Percentiles rank a stretch among this genome's conserved stretches.
Conservation (phyloP, 139 green algal genomes). For the Bryopsis sp. region DNA sequence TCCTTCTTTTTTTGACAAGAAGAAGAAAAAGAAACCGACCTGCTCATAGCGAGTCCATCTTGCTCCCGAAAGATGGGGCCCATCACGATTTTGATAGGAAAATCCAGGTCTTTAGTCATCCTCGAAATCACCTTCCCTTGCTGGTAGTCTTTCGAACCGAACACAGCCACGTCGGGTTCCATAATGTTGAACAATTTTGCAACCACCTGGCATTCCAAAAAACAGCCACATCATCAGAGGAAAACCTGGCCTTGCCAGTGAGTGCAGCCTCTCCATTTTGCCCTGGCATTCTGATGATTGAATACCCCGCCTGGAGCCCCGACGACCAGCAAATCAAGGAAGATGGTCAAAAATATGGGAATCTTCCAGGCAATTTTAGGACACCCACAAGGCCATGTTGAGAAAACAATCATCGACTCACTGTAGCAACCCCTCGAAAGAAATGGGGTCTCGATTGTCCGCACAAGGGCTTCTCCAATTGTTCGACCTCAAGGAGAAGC, state of each 20-base stretch:
- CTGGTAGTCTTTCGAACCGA: conserved; percentile 97
- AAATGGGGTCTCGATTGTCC: conserved; percentile 80
- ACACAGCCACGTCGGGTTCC: conserved; percentile 89
- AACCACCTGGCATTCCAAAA: conserved; percentile 47
- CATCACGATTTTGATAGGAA: conserved; percentile 80
- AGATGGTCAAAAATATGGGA: neutral
- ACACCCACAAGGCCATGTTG: too few relatives aligned
- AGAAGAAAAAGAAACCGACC: conserved; percentile 36
- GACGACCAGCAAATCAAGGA: neutral
- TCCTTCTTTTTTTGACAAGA: too few relatives aligned
- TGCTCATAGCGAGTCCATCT: conserved; percentile 94
- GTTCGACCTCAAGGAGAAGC: conserved; percentile 48
- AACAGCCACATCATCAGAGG: neutral
- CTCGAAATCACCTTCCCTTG: conserved; percentile 79
- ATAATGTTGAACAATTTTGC: conserved; percentile 97
- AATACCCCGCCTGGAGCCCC: too few relatives aligned
- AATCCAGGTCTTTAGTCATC: conserved; percentile 87
- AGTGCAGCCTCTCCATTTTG: too few relatives aligned
- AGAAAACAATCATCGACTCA: conserved; percentile 25
- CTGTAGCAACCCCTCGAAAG: conserved; percentile 94
- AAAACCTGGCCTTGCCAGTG: neutral
- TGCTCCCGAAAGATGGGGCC: conserved; percentile 71
- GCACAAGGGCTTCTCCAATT: conserved; percentile 76
- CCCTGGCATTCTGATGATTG: too few relatives aligned
- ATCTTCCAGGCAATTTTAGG: neutral